phyloP scores from a whole-genome alignment of 108 stramenopile species.

The Conticribra guillardii region DNA sequence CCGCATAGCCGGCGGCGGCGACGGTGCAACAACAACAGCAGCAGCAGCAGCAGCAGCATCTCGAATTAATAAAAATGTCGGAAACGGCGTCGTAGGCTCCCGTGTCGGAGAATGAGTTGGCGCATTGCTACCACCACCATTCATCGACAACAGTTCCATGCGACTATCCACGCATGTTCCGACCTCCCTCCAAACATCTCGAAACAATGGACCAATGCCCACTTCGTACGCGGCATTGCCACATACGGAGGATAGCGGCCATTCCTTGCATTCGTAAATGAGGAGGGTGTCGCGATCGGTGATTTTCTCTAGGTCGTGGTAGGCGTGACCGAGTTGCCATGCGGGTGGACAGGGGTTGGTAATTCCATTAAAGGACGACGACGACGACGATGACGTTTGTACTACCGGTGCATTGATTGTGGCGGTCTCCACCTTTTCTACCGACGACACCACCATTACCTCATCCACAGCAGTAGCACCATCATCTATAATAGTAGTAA shows the following conservation, averaged over 20 bases:
- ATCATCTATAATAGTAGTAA: background rate
- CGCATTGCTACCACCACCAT: too few species aligned
- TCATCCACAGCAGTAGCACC: background rate
- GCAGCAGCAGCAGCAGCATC: background rate
- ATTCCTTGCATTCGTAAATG: slow-evolving; percentile 18
- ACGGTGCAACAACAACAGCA: too few species aligned
- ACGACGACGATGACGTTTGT: too few species aligned
- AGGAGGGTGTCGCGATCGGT: slow-evolving; percentile 10
- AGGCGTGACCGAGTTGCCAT: slow-evolving; percentile 7
- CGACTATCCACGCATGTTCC: slow-evolving; percentile 16
- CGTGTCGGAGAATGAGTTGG: background rate
- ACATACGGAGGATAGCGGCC: slow-evolving; percentile 1
- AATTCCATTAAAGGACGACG: background rate
- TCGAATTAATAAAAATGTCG: background rate
- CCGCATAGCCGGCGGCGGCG: too few species aligned
- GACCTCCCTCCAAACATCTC: slow-evolving; percentile 13
- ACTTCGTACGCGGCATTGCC: slow-evolving; percentile 4
- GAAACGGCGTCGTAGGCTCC: background rate
- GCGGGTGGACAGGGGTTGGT: slow-evolving; percentile 9
- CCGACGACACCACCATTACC: background rate
- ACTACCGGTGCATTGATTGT: background rate
- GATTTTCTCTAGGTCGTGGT: slow-evolving; percentile 2
- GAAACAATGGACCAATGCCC: slow-evolving; percentile 4
- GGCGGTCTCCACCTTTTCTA: background rate
- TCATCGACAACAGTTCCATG: background rate